Conservation (phyloP, 805 yeast genomes). For the Metschnikowia similis region DNA sequence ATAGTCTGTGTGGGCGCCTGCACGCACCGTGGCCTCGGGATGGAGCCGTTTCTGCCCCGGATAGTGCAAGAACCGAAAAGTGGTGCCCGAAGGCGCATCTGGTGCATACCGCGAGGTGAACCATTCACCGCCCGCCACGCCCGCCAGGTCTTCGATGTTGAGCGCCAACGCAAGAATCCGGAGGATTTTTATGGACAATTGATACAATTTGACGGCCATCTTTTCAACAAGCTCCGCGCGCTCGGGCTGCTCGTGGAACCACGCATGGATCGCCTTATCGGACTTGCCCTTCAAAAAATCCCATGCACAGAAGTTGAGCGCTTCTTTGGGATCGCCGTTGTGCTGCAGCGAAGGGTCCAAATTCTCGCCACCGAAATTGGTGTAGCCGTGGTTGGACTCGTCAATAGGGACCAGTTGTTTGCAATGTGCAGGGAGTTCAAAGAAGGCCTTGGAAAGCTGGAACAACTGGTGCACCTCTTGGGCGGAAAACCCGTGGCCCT, state of each 20-base stretch:
- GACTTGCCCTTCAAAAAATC: conserved; percentile 45
- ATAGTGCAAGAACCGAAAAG: conserved; percentile 67
- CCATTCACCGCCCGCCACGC: conserved; percentile 47
- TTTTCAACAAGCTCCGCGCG: conserved; percentile 39
- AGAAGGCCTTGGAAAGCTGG: conserved; percentile 46
- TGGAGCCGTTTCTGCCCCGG: conserved; percentile 52
- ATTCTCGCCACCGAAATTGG: conserved; percentile 51
- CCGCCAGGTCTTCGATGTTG: conserved; percentile 46
- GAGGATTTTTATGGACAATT: conserved; percentile 47
- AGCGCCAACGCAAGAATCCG: conserved; percentile 58
- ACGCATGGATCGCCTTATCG: conserved; percentile 44
- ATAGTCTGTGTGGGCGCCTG: conserved; percentile 87
- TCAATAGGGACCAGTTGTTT: conserved; percentile 51
- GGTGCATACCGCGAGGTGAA: conserved; percentile 58
- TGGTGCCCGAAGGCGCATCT: conserved; percentile 51
- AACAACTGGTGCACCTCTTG: conserved; percentile 51
- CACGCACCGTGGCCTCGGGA: conserved; percentile 57
- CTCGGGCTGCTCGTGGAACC: conserved; percentile 40
- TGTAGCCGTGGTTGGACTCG: conserved; percentile 57
- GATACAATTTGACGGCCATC: conserved; percentile 42
- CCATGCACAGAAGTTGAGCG: conserved; percentile 61
- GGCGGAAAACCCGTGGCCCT: conserved; percentile 61
- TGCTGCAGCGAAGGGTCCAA: conserved; percentile 34
- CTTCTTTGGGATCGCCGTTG: conserved; percentile 62
- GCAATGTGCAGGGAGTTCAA: conserved; percentile 46